Conservation (phyloP, 495 filamentous ascomycete species). For the Aspergillus mulundensis region DNA sequence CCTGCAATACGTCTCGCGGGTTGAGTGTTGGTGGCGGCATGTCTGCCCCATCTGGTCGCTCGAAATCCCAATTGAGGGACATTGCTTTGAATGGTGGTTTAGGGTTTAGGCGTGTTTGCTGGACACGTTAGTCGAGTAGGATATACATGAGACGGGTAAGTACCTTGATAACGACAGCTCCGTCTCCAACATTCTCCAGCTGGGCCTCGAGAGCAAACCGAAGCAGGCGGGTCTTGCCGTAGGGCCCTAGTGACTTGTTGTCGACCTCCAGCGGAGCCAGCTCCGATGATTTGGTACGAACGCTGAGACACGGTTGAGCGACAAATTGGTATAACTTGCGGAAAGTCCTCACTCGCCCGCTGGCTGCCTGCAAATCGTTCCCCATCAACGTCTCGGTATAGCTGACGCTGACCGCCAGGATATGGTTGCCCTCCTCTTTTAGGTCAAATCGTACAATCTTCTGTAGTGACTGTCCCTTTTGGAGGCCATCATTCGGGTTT, state of each 20-base stretch:
- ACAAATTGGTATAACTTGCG: conserved; percentile 96
- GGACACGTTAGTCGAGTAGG: not conserved
- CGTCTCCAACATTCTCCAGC: conserved; percentile 79
- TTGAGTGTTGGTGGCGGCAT: conserved; percentile 61
- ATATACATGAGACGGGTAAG: not conserved
- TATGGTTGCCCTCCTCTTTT: conserved; percentile 90
- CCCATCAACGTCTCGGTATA: conserved; percentile 65
- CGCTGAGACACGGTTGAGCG: conserved; percentile 81
- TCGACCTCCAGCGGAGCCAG: conserved; percentile 45
- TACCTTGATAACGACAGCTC: conserved; percentile 42
- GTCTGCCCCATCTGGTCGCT: conserved; percentile 22
- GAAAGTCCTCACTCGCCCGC: conserved; percentile 77
- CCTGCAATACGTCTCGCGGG: conserved; percentile 84
- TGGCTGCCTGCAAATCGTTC: conserved; percentile 55
- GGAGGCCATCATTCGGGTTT: conserved; percentile 45
- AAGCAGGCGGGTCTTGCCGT: conserved; percentile 40
- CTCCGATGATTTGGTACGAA: conserved; percentile 78
- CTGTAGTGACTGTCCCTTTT: conserved; percentile 69
- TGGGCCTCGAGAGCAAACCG: conserved; percentile 82
- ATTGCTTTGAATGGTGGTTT: conserved; percentile 53
- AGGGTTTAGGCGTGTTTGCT: conserved; percentile 50
- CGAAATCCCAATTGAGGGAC: conserved; percentile 56
- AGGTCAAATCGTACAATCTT: conserved; percentile 81
- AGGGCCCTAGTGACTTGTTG: conserved; percentile 43
- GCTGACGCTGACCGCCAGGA: conserved; percentile 88